Evolutionary conservation across 352 stramenopile genomes (phyloP), one percentile per base, ranked within the genome.

Genomic region (Phytophthora pseudosyringae): DNA sequence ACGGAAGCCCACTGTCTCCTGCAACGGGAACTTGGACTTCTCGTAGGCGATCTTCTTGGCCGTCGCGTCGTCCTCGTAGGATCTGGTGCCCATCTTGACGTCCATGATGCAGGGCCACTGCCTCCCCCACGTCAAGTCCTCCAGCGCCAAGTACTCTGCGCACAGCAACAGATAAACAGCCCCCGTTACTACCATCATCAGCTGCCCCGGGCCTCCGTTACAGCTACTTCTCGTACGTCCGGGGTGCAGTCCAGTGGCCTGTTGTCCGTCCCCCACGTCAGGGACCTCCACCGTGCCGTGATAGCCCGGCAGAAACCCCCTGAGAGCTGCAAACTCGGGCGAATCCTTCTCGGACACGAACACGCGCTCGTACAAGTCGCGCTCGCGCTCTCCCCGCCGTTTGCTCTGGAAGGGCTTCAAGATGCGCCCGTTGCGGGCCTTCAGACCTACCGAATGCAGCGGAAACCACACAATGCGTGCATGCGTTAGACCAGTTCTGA

Each of bases 81-180:
- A 98, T 67, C 89, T 80, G 33, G 83, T 94, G 43, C 97, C 97
- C 65, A 99, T 96, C 80, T 99, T 99, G 46, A 99, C 81, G 75
- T 99, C 97, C 80, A 99, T 97, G 46, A 98, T 88, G 71, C 93
- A 98, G 9, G 97, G 94, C 66, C 86, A 84, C 18, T 47, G 18
- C 36, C 94, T 94, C 9, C 76, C 81, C 45, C 56, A 75, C n/a
- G 93, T 97, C 18, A 98, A 58, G 67, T 99, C 90, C 46, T 97
- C 78, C 28, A 99, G 73, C 31, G 89, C 65, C 15, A 99, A 69
- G 71, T 97, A 97, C 40, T 89, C 85, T 94, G 29, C 46, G 43
- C 18, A 54, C 36, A 59, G 48, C 6, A 52, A 21, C 11, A 50
- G 41, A 39, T 48, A 5, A 6, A 25, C 15, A 48, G 28, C 1